Percentiles rank a stretch among this genome's conserved stretches.
phyloP scores from a whole-genome alignment of 2,329 filamentous ascomycete species.

The Blumeria hordei region DNA sequence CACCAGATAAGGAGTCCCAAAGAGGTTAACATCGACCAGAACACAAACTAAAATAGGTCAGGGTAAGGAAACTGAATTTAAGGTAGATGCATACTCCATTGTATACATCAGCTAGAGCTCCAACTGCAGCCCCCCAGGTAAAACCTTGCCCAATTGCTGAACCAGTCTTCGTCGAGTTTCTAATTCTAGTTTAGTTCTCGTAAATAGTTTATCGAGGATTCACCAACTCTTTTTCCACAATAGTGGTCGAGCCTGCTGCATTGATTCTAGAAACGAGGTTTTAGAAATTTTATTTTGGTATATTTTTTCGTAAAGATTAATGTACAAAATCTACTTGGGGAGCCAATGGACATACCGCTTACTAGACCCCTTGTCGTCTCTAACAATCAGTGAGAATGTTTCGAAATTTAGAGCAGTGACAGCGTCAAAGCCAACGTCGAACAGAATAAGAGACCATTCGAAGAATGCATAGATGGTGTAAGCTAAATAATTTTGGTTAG shows the following conservation, averaged over 20 bases:
- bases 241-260: constrained; percentile 23
- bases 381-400: constrained; percentile 66
- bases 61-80: neutral
- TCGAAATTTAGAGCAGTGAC: constrained; percentile 83
- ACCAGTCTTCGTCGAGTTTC: constrained; percentile 50
- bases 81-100: constrained; percentile 40
- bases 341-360: constrained; percentile 98
- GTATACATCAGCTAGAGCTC: constrained; percentile 73
- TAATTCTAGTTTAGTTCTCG: constrained; percentile 18
- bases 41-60: constrained; percentile 41
- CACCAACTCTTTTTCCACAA: constrained; percentile 52
- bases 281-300: constrained; percentile 13
- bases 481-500: constrained; percentile 27
- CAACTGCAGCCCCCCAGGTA: constrained; percentile 48
- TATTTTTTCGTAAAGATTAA: constrained; percentile 11
- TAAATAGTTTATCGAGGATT: constrained; percentile 6
- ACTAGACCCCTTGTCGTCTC: constrained; percentile 70
- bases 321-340: constrained; percentile 53
- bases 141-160: constrained; percentile 49
- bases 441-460: constrained; percentile 84
- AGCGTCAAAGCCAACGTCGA: constrained; percentile 91
- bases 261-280: constrained; percentile 16
- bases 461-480: constrained; percentile 97
- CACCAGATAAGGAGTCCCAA: constrained; percentile 83
- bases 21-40: constrained; percentile 86